Base-by-base conservation (phyloP, 768 basidiomycete genomes). In the Fomitopsis pulvina region DNA sequence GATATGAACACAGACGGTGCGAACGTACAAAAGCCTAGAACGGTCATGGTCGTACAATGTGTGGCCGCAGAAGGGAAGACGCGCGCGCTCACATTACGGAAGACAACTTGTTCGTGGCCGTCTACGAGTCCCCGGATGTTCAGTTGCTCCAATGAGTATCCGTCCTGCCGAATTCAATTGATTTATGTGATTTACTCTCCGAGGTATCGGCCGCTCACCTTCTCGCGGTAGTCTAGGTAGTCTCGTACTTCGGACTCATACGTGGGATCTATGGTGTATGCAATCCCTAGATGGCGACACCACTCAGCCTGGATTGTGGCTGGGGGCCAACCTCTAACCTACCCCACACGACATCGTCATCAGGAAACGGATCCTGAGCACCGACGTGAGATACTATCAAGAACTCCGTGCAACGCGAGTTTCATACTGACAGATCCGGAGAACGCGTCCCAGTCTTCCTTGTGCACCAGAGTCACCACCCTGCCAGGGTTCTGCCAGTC, bases 261-360 rank as follows among this genome's bases (percentile, higher is more conserved):
- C 10, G 64, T 71, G 0, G 87, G 83, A 55, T 95, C 89, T 63
- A 97, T 93, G 10, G 87, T 85, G 66, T 89, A 93, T 1, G 88
- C 90, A 4, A 93, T 69, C 3, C 92, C 89, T 90, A 55, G 10
- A 9, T n/a, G n/a, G 14, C 24, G 44, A 25, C 2, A 9, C 4
- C 2, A 12, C 4, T 12, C 14, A 41, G 16, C 32, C n/a, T n/a
- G n/a, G n/a, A n/a, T n/a, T n/a, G n/a, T n/a, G n/a, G n/a, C n/a
- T n/a, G n/a, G n/a, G n/a, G n/a, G n/a, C n/a, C n/a, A n/a, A n/a
- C n/a, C n/a, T n/a, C n/a, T n/a, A 21, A 64, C 74, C 27, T 52
- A 77, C 90, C 94, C 94, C 94, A 96, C 2, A 94, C 90, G 29
- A 77, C 76, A 57, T 90, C 85, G 25, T 86, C 83, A 47, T 84